Conservation (phyloP, 2,329 filamentous ascomycete genomes). For the Ascochyta rabiei region DNA sequence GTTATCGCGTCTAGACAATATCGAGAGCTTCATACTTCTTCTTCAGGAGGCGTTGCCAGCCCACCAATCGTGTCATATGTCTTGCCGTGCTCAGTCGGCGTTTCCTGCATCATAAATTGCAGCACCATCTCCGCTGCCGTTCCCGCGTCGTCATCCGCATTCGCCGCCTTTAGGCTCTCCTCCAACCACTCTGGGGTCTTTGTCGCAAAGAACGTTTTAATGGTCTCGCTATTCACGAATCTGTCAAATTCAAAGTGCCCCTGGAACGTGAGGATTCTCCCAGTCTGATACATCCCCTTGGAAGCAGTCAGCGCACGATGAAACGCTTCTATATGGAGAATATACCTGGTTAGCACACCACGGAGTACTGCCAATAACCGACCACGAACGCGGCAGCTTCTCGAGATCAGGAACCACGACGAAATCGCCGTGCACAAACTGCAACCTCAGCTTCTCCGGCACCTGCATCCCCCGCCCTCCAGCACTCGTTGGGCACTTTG, state of each 20-base stretch:
- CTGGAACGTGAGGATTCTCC: constrained; percentile 50
- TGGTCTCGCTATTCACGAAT: constrained; percentile 49
- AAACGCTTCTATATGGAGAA: constrained; percentile 26
- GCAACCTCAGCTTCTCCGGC: constrained; percentile 33
- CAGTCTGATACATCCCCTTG: constrained; percentile 46
- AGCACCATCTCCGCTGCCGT: constrained; percentile 41
- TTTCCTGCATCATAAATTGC: constrained; percentile 37
- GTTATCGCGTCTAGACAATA: not conserved
- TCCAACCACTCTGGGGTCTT: constrained; percentile 30
- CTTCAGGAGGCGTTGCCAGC: constrained; percentile 28
- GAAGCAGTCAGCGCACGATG: constrained; percentile 38
- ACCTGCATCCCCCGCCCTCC: not conserved
- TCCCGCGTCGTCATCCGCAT: constrained; percentile 39
- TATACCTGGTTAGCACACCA: constrained; percentile 45
- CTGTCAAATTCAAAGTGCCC: constrained; percentile 54
- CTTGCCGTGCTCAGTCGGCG: not conserved
- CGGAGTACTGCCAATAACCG: constrained; percentile 29
- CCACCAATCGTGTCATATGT: constrained; percentile 17
- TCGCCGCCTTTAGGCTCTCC: constrained; percentile 25
- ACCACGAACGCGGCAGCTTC: constrained; percentile 28
- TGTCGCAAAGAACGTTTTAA: constrained; percentile 44
- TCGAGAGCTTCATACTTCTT: constrained; percentile 1
- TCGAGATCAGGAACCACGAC: constrained; percentile 27
- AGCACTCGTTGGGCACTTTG: not conserved
- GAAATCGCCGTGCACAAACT: constrained; percentile 50